Base-by-base conservation (phyloP, 208 protist species). In the Angomonas ambiguus region DNA sequence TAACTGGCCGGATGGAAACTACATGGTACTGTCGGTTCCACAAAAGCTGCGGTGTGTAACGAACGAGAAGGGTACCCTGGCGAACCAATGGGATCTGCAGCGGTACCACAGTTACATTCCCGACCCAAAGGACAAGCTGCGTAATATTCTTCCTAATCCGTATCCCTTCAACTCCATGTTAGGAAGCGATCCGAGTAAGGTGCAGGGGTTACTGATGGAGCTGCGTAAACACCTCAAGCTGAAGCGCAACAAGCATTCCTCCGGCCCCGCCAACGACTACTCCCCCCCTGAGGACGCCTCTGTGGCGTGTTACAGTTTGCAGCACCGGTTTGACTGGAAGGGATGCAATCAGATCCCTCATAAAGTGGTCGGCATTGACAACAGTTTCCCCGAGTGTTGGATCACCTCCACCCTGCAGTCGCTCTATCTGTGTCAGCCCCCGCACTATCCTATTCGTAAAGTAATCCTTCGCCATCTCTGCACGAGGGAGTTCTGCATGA, bases 321-420 rank as follows among this genome's bases (percentile, higher is more conserved):
- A 93, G 51, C 80, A 91, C 71, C 77, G 81, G 31, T 72, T 91
- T 53, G 85, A 93, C 55, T 96, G 90, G 87, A 74, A 76, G 61
- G 82, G 60, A 38, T 91, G 85, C 77, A 96, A 96, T 71, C 76
- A 82, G 65, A 79, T 91, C 28, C 83, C 90, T 30, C 77, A 88
- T 41, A 77, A 88, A 13, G 77, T 91, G 25, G 74, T 93, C 30
- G 90, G 90, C 22, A 66, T 93, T 1, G 90, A 96, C 68, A 96
- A 96, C 71, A 93, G 85, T 72, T 91, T 90, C 59, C 87, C 87
- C 25, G 90, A 96, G 77, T 96, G 80, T 68, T 96, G 90, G 87
- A 79, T 96, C 28, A 92, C 80, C 6, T 65, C 87, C 11, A 71
- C 92, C 18, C 66, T 96, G 48, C 90, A 96, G 71, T 91, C 79